Conservation (phyloP, 352 stramenopile genomes). For the Phytophthora pinifolia region DNA sequence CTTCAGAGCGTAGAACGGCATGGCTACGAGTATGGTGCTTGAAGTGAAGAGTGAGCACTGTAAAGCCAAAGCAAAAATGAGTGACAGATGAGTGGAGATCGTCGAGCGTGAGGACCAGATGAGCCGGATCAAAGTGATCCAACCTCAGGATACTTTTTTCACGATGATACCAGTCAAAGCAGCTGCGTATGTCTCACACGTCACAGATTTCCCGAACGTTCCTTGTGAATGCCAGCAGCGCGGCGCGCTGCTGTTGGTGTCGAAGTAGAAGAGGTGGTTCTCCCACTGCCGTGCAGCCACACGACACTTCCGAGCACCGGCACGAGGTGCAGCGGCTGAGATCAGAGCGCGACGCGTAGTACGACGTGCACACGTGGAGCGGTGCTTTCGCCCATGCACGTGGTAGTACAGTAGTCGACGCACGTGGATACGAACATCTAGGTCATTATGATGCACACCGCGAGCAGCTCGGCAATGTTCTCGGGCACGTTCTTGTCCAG, state of each 20-base stretch:
- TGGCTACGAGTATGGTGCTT: slow-evolving; percentile 4
- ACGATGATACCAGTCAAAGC: slow-evolving; percentile 20
- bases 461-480: slow-evolving; percentile 41
- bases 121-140: slow-evolving; percentile 21
- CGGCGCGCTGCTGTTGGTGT: slow-evolving; percentile 43
- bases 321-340: slow-evolving; percentile 50
- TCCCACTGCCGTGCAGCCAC: slow-evolving; percentile 59
- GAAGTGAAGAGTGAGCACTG: neutral
- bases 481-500: slow-evolving; percentile 35
- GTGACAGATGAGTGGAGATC: slow-evolving; percentile 12
- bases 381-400: slow-evolving; percentile 24
- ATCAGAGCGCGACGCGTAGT: slow-evolving; percentile 30
- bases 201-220: slow-evolving; percentile 14
- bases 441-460: slow-evolving; percentile 41
- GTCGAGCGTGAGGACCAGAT: neutral
- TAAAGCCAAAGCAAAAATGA: slow-evolving; percentile 23
- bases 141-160: slow-evolving; percentile 14
- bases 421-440: slow-evolving; percentile 49
- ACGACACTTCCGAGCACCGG: slow-evolving; percentile 43
- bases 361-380: slow-evolving; percentile 40
- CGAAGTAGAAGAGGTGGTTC: slow-evolving; percentile 53
- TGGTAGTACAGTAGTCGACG: slow-evolving; percentile 42
- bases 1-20: slow-evolving; percentile 44
- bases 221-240: slow-evolving; percentile 24
- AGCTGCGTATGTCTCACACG: slow-evolving; percentile 11